Evolutionary conservation across 306 rosid genomes (phyloP), one percentile per base, ranked within the genome.

Genomic region (Lupinus albus): DNA sequence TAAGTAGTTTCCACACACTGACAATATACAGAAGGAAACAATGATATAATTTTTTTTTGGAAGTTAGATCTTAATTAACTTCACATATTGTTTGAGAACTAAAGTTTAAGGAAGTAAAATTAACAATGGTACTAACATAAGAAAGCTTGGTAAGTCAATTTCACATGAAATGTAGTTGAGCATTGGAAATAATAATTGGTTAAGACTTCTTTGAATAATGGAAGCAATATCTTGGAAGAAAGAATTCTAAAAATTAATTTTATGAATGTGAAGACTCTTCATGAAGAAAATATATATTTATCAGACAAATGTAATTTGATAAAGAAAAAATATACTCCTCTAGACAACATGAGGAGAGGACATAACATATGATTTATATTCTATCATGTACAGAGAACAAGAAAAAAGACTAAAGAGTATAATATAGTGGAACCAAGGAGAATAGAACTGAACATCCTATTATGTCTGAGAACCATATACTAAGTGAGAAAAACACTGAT

Each of bases 1-100:
- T 78, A 91, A 61, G 77, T 72, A 91, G 61, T 51, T 79, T 44
- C 97, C 97, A 33, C 87, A 78, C 74, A 82, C 86, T 7, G 96
- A 89, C 44, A 87, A 2, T 52, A 82, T 63, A 44, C 84, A 85
- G 30, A 91, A 88, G 39, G 75, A 77, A 48, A 85, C 35, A 52
- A 87, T 64, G 61, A 76, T 79, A 96, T 91, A 94, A 75, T 83
- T 69, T 32, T 61, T 49, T 20, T 47, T 16, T 9, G 12, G n/a
- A 61, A 54, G 3, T 45, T 25, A 61, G 47, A 64, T 16, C 45
- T 20, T 20, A 20, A 20, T 50, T 42, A 15, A n/a, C 21, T 46
- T 36, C 17, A 20, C 0, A 55, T 47, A 20, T 54, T 39, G 13
- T 45, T 70, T 52, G 12, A 44, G 44, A 39, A 14, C 4, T 41